Conservation (phyloP, 108 stramenopile genomes). For the Cafeteria roenbergensis region DNA sequence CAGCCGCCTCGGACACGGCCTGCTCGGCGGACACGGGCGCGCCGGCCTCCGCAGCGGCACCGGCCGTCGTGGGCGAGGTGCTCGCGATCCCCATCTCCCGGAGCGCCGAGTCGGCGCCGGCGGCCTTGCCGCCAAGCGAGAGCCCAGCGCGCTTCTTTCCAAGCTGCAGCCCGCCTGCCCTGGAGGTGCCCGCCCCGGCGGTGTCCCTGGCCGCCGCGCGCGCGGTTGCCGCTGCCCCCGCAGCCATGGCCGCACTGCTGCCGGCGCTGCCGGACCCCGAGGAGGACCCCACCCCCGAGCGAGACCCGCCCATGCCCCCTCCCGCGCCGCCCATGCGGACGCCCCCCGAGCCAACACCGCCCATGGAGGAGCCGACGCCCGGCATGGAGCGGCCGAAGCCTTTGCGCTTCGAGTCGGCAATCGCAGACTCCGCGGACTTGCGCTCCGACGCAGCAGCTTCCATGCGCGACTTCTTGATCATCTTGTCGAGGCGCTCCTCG, state of each 20-base stretch:
- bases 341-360: background rate
- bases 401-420: slow-evolving; percentile 24
- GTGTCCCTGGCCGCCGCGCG: background rate
- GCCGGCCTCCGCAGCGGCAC: background rate
- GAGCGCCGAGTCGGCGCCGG: background rate
- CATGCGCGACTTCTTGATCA: slow-evolving; percentile 76
- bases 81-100: background rate
- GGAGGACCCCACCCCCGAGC: too few species aligned
- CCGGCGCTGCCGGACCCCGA: too few species aligned
- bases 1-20: background rate
- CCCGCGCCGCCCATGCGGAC: background rate
- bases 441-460: slow-evolving; percentile 70
- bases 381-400: background rate
- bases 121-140: background rate
- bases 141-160: background rate
- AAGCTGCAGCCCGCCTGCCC: background rate
- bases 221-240: too few species aligned
- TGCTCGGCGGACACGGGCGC: background rate
- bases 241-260: too few species aligned
- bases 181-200: background rate
- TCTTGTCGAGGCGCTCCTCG: slow-evolving; percentile 82
- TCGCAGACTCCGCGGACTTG: slow-evolving; percentile 71
- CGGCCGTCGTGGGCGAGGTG: background rate
- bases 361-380: background rate
- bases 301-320: too few species aligned